Evolutionary conservation across 202 grass and related monocot species (phyloP), one percentile per base, ranked within the genome.

Genomic region (Digitaria exilis): DNA sequence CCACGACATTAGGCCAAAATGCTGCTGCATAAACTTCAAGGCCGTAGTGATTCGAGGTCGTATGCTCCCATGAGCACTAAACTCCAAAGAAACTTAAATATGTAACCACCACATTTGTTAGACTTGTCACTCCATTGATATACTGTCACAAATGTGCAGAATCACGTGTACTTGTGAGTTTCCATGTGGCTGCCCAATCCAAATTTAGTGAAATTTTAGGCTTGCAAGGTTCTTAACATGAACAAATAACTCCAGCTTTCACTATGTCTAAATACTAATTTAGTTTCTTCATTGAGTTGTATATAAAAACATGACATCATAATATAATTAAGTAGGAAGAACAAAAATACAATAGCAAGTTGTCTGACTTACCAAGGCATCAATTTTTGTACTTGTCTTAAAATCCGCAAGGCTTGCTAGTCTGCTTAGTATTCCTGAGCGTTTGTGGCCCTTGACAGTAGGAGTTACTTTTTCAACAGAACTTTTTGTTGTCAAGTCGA

Each of bases 361-460:
- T 73, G 58, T 78, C 16, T 13, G 7, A 82, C 84, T 88, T 89
- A 98, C 96, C 96, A 96, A 89, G 3, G 96, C 96, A 82, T 98
- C 96, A 55, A 98, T 98, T 80, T 98, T 98, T 41, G 96, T 96
- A 77, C 93, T 96, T 2, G 93, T 93, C 84, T 93, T 90, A 66
- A 96, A 98, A 79, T 88, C 83, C 43, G 65, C 67, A 69, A 96
- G 83, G 68, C 21, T 75, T 46, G 83, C 83, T 80, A 98, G 55
- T 68, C 93, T 92, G 75, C 76, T 74, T 66, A 98, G 77, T 87
- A 98, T 98, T 72, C 96, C 89, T 63, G 92, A 91, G 68, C 78
- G 63, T 83, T 91, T 98, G 79, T 68, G 66, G 45, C 92, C 75
- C 80, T 95, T 95, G 29, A 76, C 60, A 73, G 39, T 76, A 84